Evolutionary conservation across 2,329 filamentous ascomycete genomes (phyloP).

Genomic region (Colletotrichum falcatum): DNA sequence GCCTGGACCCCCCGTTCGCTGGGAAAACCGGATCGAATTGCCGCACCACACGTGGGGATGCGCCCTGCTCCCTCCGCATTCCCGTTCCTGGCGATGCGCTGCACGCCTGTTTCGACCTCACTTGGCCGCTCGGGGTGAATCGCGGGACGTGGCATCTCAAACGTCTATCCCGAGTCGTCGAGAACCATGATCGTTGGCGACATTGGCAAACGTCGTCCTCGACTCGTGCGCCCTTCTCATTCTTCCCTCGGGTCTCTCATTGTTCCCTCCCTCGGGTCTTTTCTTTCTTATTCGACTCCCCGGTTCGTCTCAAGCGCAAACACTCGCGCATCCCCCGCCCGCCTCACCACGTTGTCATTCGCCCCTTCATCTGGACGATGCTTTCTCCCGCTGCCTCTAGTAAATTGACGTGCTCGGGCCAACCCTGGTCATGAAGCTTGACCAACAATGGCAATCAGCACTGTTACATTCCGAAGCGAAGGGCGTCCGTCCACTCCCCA

Average conservation of each 20-base stretch:
- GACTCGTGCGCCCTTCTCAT: not conserved
- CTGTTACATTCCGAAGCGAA: constrained; percentile 33
- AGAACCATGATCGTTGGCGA: not conserved
- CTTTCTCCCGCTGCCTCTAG: constrained; percentile 23
- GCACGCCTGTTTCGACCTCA: constrained; percentile 39
- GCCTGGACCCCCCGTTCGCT: constrained; percentile 8
- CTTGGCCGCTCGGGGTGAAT: not conserved
- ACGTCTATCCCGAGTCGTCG: not conserved
- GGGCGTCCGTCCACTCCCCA: constrained; percentile 2
- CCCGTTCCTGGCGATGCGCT: constrained; percentile 36
- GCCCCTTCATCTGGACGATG: constrained; percentile 24
- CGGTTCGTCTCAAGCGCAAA: constrained; percentile 31
- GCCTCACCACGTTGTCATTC: not conserved
- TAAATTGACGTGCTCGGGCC: constrained; percentile 22
- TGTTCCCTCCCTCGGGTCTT: not conserved
- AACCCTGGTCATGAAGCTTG: constrained; percentile 30
- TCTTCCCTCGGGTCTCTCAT: constrained; percentile 16
- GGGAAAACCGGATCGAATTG: constrained; percentile 37
- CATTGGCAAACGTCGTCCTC: not conserved
- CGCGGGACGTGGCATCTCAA: constrained; percentile 15
- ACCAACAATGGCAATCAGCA: constrained; percentile 40
- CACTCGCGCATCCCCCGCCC: constrained; percentile 12
- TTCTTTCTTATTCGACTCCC: not conserved
- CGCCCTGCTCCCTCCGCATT: constrained; percentile 36
- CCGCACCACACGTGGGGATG: constrained; percentile 33